Evolutionary conservation across 2,329 filamentous ascomycete genomes (phyloP), one percentile per base, ranked within the genome.

Genomic region (Cladophialophora chaetospira): DNA sequence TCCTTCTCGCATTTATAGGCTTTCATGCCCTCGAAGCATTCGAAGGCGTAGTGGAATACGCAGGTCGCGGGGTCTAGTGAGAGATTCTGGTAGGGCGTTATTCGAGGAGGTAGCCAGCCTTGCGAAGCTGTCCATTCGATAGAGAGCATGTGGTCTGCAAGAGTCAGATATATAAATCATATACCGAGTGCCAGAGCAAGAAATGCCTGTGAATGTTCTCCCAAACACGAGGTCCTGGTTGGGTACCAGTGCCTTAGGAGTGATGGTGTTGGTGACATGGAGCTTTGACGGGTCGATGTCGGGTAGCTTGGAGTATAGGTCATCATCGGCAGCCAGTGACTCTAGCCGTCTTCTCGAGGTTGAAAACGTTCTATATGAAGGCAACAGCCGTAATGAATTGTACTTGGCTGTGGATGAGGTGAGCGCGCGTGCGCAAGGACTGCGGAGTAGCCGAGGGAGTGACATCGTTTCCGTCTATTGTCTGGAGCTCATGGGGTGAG

Each of bases 1-100:
- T 84, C 72, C 68, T 82, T 84, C 77, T 96, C 91, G 40, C 57
- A 61, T 75, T 93, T 95, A 82, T 99, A 99, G 58, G 94, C 94
- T 80, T 99, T 99, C 91, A 97, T 96, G 66, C 94, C 94, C 79
- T 99, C 94, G 75, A 99, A 99, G 73, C 89, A 94, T 75, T 95
- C 90, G 71, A 97, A 97, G 46, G 91, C 94, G 76, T 99, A 99
- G 82, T 99, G 94, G 77, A 99, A 93, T 62, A 97, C 94, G 77
- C 92, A 97, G 29, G 91, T 94, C 40, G 94, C 91, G 23, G 94
- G 94, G 74, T 97, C 94, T 68, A 99, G 88, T 43, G 89, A 93
- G 67, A 99, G 89, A 77, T 97, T 97, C 76, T 97, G 91, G 80
- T 97, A 97, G 17, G 94, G 94, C 15, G 84, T 86, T 71, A 99